A percentile compares a stretch with the other conserved stretches of the same genome.
These are phyloP conservation scores for Hordeum marinum DNA, from an alignment of 176 grass and related monocot genomes.

Conservation along the genomic window DNA sequence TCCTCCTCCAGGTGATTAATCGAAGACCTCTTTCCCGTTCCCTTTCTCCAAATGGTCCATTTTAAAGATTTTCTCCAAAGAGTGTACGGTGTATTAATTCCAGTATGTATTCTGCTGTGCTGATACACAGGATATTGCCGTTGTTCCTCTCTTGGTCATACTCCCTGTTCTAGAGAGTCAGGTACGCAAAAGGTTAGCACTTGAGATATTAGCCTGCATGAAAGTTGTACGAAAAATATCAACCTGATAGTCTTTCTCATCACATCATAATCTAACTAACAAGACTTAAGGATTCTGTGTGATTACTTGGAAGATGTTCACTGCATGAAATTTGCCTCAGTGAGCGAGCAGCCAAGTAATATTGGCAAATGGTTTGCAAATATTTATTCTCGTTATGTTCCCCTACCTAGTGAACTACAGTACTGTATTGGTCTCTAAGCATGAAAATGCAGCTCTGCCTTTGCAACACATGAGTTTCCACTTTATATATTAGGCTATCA, in stretches of 20 bases:
- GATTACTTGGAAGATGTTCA: not conserved
- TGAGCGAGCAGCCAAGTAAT: not conserved
- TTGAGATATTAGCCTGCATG: slow-evolving; percentile 29
- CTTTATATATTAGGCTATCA: not conserved
- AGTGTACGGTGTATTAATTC: slow-evolving; percentile 26
- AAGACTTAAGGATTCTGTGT: slow-evolving; percentile 7
- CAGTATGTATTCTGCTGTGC: slow-evolving; percentile 22
- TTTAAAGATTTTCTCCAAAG: slow-evolving; percentile 7
- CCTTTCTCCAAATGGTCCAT: not conserved
- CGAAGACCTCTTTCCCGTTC: not conserved
- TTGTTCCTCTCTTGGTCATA: slow-evolving; percentile 94
- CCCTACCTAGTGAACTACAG: not conserved
- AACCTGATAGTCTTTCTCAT: not conserved
- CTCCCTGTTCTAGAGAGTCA: slow-evolving; percentile 97
- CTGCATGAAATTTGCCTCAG: not conserved
- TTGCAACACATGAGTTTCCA: not conserved
- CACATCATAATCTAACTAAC: not conserved
- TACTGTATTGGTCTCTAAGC: not conserved
- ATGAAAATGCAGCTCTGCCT: not conserved
- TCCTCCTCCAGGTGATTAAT: slow-evolving; percentile 82
- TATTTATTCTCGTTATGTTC: not conserved
- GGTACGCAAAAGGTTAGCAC: slow-evolving; percentile 80
- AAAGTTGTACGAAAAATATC: not conserved
- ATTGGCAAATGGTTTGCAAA: not conserved
- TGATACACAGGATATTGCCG: slow-evolving; percentile 86